Evolutionary conservation across 23 red algal genomes (phyloP), one percentile per base, ranked within the genome.

Genomic region (Gracilaria vermiculophylla): DNA sequence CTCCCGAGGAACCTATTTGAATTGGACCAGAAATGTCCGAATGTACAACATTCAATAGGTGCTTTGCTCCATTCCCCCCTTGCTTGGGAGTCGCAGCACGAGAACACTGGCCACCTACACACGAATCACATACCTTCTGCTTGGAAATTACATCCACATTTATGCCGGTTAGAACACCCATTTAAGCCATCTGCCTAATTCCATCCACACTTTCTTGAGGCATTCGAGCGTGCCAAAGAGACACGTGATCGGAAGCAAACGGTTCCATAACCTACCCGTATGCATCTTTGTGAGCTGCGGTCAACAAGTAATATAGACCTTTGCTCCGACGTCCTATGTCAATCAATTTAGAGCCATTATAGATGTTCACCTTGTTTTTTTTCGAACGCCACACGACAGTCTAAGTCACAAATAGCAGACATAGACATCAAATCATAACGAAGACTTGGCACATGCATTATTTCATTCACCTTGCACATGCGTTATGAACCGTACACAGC

Each of bases 1-100:
- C 54, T 62, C 54, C 78, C 32, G 56, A n/a, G 43, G 57, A 62
- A 13, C 24, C 54, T 3, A 64, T 3, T 12, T 82, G 3, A 2
- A 82, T 43, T 20, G 73, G 51, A 65, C 53, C 78, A 64, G 34
- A 82, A 40, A 82, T n/a, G 31, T 82, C 77, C 13, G 51, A 82
- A 25, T 34, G 78, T 3, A 82, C 78, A 3, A 82, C n/a, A 32
- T 61, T 55, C 31, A 82, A 39, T 15, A 28, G 31, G 13, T 61
- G 20, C 19, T 64, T 65, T 17, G 53, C 78, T 12, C 5, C 11
- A 25, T 51, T 44, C 20, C 42, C 2, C 6, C 78, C 78, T 82
- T 64, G 36, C 78, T 82, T 82, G 37, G 78, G 78, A 82, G 58
- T 64, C 54, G 53, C 5, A 66, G 58, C 32, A 17, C 29, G 78